These are phyloP conservation scores for Lactarius hengduanensis DNA, from an alignment of 768 basidiomycete species.

Conservation along the genomic window DNA sequence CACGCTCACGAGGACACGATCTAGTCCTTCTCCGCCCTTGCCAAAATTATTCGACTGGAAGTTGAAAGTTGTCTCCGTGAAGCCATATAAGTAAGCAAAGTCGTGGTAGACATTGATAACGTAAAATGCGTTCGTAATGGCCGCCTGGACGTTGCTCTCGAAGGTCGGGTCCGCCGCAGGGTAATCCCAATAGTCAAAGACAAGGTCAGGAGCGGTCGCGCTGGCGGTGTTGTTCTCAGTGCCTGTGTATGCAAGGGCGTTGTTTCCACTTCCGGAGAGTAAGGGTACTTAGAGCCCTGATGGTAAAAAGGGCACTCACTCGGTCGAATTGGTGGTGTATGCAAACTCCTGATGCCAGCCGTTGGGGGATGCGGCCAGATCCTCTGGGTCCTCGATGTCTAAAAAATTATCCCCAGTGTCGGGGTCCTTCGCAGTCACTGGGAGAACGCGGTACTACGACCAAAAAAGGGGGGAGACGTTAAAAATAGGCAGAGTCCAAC, in stretches of 20 bases:
- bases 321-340: constrained; percentile 36
- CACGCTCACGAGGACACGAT: constrained; percentile 51
- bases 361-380: constrained; percentile 51
- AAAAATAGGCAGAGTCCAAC: not conserved
- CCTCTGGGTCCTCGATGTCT: constrained; percentile 46
- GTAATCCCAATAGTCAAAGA: constrained; percentile 38
- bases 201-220: constrained; percentile 40
- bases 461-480: not conserved
- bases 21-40: constrained; percentile 37
- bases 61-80: constrained; percentile 58
- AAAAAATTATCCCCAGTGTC: constrained; percentile 46
- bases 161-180: constrained; percentile 38
- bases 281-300: not conserved
- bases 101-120: constrained; percentile 42
- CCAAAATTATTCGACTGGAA: constrained; percentile 56
- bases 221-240: constrained; percentile 33
- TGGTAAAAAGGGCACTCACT: constrained; percentile 12
- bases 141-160: constrained; percentile 50
- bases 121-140: constrained; percentile 58
- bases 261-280: constrained; percentile 37
- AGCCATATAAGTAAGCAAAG: constrained; percentile 49
- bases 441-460: constrained; percentile 43
- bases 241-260: constrained; percentile 38
- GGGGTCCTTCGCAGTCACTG: constrained; percentile 46
- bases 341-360: constrained; percentile 52